These are phyloP conservation scores for Areca catechu DNA, from an alignment of 176 grass and related monocot species.

Conservation along the genomic window DNA sequence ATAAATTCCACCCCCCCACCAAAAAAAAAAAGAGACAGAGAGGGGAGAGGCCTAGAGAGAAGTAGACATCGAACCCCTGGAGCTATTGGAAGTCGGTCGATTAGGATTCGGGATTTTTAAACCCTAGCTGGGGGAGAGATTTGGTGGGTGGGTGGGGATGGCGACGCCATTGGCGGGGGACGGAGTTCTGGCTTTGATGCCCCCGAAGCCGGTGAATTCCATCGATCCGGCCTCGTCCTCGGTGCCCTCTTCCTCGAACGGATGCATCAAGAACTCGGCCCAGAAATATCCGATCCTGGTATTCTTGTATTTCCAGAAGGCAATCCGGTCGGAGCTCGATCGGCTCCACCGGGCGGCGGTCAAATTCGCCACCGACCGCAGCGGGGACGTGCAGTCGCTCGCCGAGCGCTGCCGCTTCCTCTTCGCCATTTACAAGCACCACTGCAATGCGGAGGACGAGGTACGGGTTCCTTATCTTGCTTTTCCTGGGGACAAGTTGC, in stretches of 20 bases:
- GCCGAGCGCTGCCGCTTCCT: conserved; percentile 46
- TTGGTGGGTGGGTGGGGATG: background rate
- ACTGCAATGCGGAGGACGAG: conserved; percentile 80
- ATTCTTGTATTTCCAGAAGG: conserved; percentile 92
- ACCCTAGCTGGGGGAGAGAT: too few species aligned
- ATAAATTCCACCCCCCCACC: too few species aligned
- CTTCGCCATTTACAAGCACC: conserved; percentile 65
- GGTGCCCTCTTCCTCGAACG: background rate
- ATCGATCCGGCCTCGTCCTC: conserved; percentile 17
- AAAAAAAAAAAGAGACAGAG: too few species aligned
- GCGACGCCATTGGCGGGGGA: conserved; percentile 27
- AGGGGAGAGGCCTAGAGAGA: too few species aligned
- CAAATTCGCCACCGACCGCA: conserved; percentile 36
- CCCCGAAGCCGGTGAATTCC: conserved; percentile 8
- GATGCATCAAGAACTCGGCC: conserved; percentile 20
- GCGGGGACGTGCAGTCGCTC: conserved; percentile 22
- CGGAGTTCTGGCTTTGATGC: conserved; percentile 24
- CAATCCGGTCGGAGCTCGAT: conserved; percentile 71
- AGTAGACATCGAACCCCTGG: too few species aligned
- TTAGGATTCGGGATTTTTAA: too few species aligned
- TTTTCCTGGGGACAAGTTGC: background rate
- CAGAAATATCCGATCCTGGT: conserved; percentile 56
- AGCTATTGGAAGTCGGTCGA: too few species aligned
- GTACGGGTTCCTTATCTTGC: conserved; percentile 12
- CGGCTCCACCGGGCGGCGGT: conserved; percentile 48